Evolutionary conservation across 2,329 filamentous ascomycete genomes (phyloP).

Genomic region (Diaporthe ilicicola): DNA sequence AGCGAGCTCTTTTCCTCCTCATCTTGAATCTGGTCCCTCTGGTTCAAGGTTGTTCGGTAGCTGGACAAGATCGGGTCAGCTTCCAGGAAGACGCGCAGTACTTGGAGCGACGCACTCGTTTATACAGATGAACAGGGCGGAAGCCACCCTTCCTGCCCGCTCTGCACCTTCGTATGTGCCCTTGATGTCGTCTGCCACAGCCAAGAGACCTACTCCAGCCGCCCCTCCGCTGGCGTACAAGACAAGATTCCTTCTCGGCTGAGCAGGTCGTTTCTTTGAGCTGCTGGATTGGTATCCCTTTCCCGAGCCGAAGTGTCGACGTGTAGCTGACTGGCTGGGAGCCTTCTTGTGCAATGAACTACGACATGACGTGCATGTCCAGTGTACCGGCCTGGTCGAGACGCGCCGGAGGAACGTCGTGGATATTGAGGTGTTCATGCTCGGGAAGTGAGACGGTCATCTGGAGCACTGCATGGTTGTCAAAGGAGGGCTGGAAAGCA

Average conservation of each 20-base stretch:
- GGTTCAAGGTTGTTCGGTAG: slow-evolving; percentile 86
- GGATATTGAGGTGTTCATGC: slow-evolving; percentile 31
- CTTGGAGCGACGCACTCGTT: slow-evolving; percentile 72
- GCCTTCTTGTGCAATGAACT: slow-evolving; percentile 1
- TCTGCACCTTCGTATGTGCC: slow-evolving; percentile 79
- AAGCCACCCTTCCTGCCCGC: slow-evolving; percentile 80
- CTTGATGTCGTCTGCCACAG: slow-evolving; percentile 75
- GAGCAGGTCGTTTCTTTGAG: slow-evolving; percentile 15
- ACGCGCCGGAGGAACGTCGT: slow-evolving; percentile 28
- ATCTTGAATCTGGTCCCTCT: slow-evolving; percentile 68
- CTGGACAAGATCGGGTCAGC: slow-evolving; percentile 54
- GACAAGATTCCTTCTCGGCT: slow-evolving; percentile 46
- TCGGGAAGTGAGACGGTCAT: slow-evolving; percentile 10
- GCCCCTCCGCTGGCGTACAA: slow-evolving; percentile 62
- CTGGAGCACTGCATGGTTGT: slow-evolving; percentile 3
- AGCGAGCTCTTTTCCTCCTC: slow-evolving; percentile 71
- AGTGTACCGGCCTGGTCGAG: slow-evolving; percentile 20
- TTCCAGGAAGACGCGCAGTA: not conserved
- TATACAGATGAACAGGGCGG: slow-evolving; percentile 80
- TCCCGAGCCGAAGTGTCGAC: not conserved
- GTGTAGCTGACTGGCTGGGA: not conserved
- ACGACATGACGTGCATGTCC: slow-evolving; percentile 32
- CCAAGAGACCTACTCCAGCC: slow-evolving; percentile 56
- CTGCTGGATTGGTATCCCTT: slow-evolving; percentile 23
- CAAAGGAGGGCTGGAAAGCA: not conserved